Evolutionary conservation across 345 rosid genomes (phyloP).

Genomic region (Aquilaria malaccensis): DNA sequence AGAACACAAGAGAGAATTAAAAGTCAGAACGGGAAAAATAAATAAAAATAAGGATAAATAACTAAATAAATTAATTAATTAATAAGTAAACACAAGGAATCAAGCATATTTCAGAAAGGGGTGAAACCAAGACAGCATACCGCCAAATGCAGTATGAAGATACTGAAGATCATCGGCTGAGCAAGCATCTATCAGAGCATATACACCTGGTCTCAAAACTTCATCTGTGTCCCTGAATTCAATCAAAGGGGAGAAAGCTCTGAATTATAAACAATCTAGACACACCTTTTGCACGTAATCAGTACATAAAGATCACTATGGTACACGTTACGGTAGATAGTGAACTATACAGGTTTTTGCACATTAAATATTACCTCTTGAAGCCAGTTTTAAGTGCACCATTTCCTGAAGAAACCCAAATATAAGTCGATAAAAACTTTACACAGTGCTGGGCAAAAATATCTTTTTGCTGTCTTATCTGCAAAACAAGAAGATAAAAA

Average conservation of each 20-base stretch:
- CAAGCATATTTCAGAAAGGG: not conserved
- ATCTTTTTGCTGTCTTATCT: constrained; percentile 85
- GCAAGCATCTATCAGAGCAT: constrained; percentile 86
- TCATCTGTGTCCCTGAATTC: constrained; percentile 77
- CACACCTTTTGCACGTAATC: too few relatives aligned
- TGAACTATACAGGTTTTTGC: too few relatives aligned
- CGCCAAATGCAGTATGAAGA: constrained; percentile 86
- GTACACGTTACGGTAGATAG: too few relatives aligned
- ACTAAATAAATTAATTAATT: not conserved
- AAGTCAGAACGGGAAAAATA: constrained; percentile 4
- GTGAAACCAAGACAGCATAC: constrained; percentile 25
- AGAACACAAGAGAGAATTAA: constrained; percentile 14
- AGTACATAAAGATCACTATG: not conserved
- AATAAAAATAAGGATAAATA: too few relatives aligned
- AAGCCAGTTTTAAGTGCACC: constrained; percentile 75
- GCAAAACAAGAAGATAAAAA: constrained; percentile 19
- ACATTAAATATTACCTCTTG: constrained; percentile 41
- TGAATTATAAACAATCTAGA: not conserved
- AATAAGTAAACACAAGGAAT: too few relatives aligned
- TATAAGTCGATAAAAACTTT: constrained; percentile 69
- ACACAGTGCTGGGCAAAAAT: constrained; percentile 61
- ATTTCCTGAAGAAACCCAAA: constrained; percentile 65
- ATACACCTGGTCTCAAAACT: constrained; percentile 82
- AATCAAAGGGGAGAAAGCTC: constrained; percentile 7
- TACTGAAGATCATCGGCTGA: constrained; percentile 68